phyloP scores from a whole-genome alignment of 352 stramenopile species.

The Ophiocytium majus region DNA sequence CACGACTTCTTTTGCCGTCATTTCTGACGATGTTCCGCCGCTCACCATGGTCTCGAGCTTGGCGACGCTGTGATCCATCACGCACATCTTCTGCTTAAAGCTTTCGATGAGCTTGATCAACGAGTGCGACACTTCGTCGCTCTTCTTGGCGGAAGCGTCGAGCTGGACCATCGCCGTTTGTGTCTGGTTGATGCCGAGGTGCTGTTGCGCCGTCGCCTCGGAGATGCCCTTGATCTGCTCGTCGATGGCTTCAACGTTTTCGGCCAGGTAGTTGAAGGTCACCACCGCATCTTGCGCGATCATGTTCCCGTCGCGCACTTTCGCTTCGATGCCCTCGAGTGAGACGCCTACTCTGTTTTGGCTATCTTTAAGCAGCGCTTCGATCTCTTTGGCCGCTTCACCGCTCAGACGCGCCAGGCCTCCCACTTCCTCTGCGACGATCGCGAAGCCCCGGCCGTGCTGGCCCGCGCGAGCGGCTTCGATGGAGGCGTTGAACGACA shows the following conservation, averaged over 20 bases:
- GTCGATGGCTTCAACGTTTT: neutral
- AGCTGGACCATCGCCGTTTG: neutral
- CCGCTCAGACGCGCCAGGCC: neutral
- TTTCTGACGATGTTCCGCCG: too few relatives aligned
- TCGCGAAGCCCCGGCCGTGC: constrained; percentile 12
- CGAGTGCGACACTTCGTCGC: too few relatives aligned
- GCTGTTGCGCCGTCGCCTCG: neutral
- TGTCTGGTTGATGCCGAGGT: neutral
- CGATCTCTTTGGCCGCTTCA: neutral
- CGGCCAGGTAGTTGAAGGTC: neutral
- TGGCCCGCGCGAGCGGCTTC: constrained; percentile 24
- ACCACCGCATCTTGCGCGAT: neutral
- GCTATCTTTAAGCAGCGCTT: neutral
- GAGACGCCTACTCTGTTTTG: neutral
- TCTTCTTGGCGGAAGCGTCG: neutral
- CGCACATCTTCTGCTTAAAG: too few relatives aligned
- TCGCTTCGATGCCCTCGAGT: neutral
- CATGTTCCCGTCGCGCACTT: neutral
- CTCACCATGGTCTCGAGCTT: too few relatives aligned
- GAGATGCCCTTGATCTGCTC: neutral
- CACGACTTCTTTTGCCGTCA: too few relatives aligned
- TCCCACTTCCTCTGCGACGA: constrained; percentile 19
- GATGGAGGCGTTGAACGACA: constrained; percentile 16
- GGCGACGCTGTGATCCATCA: too few relatives aligned
- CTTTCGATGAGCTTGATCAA: too few relatives aligned